phyloP scores from a whole-genome alignment of 148 eudicot genomes.

The Spergularia bocconei region DNA sequence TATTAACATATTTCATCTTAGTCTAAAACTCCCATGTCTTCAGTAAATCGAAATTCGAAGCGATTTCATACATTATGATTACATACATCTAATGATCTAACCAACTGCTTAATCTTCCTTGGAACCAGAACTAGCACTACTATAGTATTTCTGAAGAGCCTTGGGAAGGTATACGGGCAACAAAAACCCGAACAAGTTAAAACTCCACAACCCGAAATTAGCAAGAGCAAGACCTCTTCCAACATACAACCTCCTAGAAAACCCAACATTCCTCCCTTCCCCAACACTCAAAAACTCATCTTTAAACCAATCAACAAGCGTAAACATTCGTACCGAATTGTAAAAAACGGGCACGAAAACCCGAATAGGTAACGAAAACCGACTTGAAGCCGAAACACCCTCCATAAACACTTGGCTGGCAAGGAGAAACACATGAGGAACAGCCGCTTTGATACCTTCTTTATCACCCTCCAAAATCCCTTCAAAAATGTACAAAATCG shows the following conservation, averaged over 20 bases:
- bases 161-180: slow-evolving; percentile 81
- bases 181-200: slow-evolving; percentile 79
- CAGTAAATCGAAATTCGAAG: no score
- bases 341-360: slow-evolving; percentile 75
- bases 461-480: slow-evolving; percentile 58
- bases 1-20: no score
- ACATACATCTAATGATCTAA: no score
- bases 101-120: slow-evolving; percentile 24
- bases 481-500: slow-evolving; percentile 57
- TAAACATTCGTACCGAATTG: slow-evolving; percentile 53
- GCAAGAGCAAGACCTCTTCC: slow-evolving; percentile 60
- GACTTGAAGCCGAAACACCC: slow-evolving; percentile 45
- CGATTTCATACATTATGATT: no score
- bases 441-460: slow-evolving; percentile 65
- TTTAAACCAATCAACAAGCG: slow-evolving; percentile 52
- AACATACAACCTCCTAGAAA: slow-evolving; percentile 36
- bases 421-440: slow-evolving; percentile 67
- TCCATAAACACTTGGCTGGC: slow-evolving; percentile 77
- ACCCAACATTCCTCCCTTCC: slow-evolving; percentile 30
- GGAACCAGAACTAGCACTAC: slow-evolving; percentile 1
- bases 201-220: slow-evolving; percentile 65
- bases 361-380: slow-evolving; percentile 65
- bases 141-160: slow-evolving; percentile 61
- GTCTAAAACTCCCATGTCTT: no score
- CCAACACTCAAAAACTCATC: slow-evolving; percentile 36